Percentiles rank a stretch among this genome's conserved stretches.
These are phyloP conservation scores for Ceriops tagal DNA, from an alignment of 345 rosid species.

Conservation along the genomic window DNA sequence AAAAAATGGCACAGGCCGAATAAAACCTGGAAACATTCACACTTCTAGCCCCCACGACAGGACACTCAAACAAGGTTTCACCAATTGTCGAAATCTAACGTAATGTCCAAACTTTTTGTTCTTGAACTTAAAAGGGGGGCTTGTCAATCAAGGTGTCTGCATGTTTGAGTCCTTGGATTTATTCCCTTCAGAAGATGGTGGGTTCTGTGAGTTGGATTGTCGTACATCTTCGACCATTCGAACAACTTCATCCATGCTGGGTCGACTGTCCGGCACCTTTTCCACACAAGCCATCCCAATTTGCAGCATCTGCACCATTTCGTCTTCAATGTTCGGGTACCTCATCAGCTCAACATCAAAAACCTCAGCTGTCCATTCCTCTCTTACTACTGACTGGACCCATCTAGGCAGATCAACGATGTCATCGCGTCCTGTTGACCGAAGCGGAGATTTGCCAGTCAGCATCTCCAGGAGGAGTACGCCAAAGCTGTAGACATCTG, in stretches of 20 bases:
- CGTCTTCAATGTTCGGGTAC: slow-evolving; percentile 70
- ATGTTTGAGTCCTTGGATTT: slow-evolving; percentile 68
- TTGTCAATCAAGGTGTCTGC: slow-evolving; percentile 59
- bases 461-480: slow-evolving; percentile 78
- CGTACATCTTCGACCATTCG: slow-evolving; percentile 74
- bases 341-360: slow-evolving; percentile 80
- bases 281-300: slow-evolving; percentile 79
- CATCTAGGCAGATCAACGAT: slow-evolving; percentile 78
- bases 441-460: slow-evolving; percentile 69
- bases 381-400: slow-evolving; percentile 90
- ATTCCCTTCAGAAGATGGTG: slow-evolving; percentile 77
- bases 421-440: slow-evolving; percentile 68
- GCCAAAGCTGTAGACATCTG: slow-evolving; percentile 79
- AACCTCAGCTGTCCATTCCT: slow-evolving; percentile 91
- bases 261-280: slow-evolving; percentile 55
- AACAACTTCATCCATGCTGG: slow-evolving; percentile 71
- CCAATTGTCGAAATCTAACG: not conserved
- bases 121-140: slow-evolving; percentile 26
- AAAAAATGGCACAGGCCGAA: not conserved
- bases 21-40: slow-evolving; percentile 1
- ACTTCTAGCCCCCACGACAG: slow-evolving; percentile 4
- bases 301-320: slow-evolving; percentile 83
- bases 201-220: slow-evolving; percentile 70
- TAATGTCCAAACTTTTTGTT: not conserved
- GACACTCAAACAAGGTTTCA: not conserved